Evolutionary conservation across 2,329 filamentous ascomycete species (phyloP).

Genomic region (Sporothrix dimorphospora): DNA sequence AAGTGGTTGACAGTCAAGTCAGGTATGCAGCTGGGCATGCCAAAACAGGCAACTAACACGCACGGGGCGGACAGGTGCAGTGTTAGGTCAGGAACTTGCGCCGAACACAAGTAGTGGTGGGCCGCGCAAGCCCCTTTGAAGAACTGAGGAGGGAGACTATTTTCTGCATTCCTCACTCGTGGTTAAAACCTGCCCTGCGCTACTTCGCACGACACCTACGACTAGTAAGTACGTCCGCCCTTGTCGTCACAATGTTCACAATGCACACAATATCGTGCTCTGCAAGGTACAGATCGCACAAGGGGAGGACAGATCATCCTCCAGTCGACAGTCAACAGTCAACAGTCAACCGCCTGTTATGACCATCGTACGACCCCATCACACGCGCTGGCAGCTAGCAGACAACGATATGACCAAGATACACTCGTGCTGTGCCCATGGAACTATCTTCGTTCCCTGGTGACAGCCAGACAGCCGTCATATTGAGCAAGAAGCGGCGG

Average conservation of each 20-base stretch:
- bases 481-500: not conserved
- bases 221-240: too few relatives aligned
- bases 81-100: not conserved
- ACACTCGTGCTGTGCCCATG: not conserved
- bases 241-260: not conserved
- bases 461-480: not conserved
- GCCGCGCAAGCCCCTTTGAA: not conserved
- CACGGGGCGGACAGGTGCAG: not conserved
- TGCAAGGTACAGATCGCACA: too few relatives aligned
- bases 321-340: too few relatives aligned
- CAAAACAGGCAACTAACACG: slow-evolving; percentile 12
- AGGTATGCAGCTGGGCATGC: not conserved
- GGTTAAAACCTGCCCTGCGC: not conserved
- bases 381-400: too few relatives aligned
- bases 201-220: not conserved
- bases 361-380: too few relatives aligned
- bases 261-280: too few relatives aligned
- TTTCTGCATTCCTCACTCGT: not conserved
- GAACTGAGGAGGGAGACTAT: not conserved
- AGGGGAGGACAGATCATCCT: too few relatives aligned
- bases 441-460: not conserved
- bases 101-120: not conserved
- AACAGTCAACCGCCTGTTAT: too few relatives aligned
- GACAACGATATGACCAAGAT: too few relatives aligned
- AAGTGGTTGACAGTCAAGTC: not conserved